Conservation (phyloP, 371 early-diverging fungal genomes). For the Massospora cicadina region DNA sequence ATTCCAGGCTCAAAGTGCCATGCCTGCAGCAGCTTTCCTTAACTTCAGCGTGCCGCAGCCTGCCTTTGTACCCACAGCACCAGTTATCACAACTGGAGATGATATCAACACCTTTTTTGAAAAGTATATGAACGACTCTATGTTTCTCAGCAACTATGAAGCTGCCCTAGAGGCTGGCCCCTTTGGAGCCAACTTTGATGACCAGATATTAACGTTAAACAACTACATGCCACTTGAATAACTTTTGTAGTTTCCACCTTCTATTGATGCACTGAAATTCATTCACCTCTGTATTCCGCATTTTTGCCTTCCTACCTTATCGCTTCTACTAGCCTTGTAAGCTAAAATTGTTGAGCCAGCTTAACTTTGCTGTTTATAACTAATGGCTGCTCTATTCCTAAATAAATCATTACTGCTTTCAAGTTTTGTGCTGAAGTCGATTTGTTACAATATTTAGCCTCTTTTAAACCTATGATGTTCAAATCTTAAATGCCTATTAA, state of each 20-base stretch:
- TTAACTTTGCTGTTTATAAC: background rate
- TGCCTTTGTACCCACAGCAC: background rate
- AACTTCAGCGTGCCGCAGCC: background rate
- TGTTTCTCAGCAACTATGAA: background rate
- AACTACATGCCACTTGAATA: background rate
- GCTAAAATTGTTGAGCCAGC: background rate
- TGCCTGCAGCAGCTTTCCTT: background rate
- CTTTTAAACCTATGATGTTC: too few relatives aligned
- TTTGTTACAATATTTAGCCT: too few relatives aligned
- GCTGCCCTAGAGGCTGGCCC: background rate
- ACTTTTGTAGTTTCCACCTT: background rate
- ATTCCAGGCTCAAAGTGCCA: background rate
- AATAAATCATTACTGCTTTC: too few relatives aligned
- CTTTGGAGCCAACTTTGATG: background rate
- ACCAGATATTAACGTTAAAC: background rate
- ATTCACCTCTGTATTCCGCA: background rate
- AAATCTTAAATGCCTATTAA: too few relatives aligned
- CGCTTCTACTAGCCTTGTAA: background rate
- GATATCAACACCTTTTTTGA: background rate
- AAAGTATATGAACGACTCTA: background rate
- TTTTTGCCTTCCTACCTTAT: background rate
- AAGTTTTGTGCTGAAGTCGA: too few relatives aligned
- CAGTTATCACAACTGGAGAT: background rate
- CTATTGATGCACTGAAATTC: background rate
- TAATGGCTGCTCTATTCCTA: too few relatives aligned